Percentiles rank a stretch among this genome's conserved stretches.
These are phyloP conservation scores for Pseudopyrenochaeta lycopersici DNA, from an alignment of 2,329 filamentous ascomycete genomes.

Conservation along the genomic window DNA sequence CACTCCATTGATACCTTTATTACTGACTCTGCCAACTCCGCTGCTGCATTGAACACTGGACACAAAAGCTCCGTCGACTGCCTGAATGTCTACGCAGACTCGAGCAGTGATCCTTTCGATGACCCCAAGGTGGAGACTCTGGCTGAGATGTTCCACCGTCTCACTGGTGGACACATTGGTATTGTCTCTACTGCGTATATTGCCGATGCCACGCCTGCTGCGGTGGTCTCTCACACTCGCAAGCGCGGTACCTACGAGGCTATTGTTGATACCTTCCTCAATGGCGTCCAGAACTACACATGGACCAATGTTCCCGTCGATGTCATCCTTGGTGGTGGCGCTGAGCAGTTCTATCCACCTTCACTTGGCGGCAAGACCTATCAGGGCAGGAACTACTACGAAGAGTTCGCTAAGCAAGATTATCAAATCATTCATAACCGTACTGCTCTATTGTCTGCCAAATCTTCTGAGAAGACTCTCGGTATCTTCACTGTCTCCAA, in stretches of 20 bases:
- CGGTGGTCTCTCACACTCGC: slow-evolving; percentile 68
- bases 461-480: slow-evolving; percentile 70
- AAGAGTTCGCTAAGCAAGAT: slow-evolving; percentile 73
- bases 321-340: slow-evolving; percentile 83
- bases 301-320: slow-evolving; percentile 79
- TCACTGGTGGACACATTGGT: slow-evolving; percentile 68
- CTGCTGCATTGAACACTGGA: slow-evolving; percentile 80
- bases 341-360: slow-evolving; percentile 75
- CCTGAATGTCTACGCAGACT: slow-evolving; percentile 83
- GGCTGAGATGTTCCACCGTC: slow-evolving; percentile 77
- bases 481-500: slow-evolving; percentile 80
- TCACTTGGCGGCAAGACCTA: slow-evolving; percentile 68
- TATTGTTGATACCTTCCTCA: slow-evolving; percentile 78
- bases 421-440: slow-evolving; percentile 80
- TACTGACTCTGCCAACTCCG: slow-evolving; percentile 86
- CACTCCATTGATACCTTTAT: slow-evolving; percentile 87
- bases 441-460: slow-evolving; percentile 69
- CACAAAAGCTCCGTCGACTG: slow-evolving; percentile 87
- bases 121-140: slow-evolving; percentile 89
- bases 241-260: slow-evolving; percentile 73
- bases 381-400: slow-evolving; percentile 75
- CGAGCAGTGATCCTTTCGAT: slow-evolving; percentile 75
- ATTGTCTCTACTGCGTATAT: slow-evolving; percentile 82
- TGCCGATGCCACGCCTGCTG: slow-evolving; percentile 83
- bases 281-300: slow-evolving; percentile 80